Base-by-base conservation (phyloP, 495 filamentous ascomycete genomes). In the Hypoxylon trugodes region DNA sequence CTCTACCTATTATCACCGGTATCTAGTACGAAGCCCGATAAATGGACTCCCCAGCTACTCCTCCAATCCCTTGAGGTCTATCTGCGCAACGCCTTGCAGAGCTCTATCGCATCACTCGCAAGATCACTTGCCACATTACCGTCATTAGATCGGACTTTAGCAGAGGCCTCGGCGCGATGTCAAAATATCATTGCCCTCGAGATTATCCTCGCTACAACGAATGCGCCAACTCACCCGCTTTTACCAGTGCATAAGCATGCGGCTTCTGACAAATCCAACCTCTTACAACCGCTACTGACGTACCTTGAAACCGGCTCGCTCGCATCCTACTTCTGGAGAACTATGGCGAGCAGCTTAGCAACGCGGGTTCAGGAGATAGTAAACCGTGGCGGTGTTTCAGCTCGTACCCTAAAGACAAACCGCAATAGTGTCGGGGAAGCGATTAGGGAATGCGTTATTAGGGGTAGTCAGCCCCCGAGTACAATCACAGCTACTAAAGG, bases 181-280 rank as follows among this genome's bases (percentile, higher is more conserved):
- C 91, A 96, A 75, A 96, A 95, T 58, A 87, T 98, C 19, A 88
- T 94, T 7, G 91, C 91, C 2, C 73, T 98, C 1, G 94, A 98
- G 74, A 80, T 85, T 1, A 85, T 97, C 19, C 83, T 98, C 30
- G 85, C 82, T 51, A 80, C 79, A 9, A 86, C 86, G 2, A 88
- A 85, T 45, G 79, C 85, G 1, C 91, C 90, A 1, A 43, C 74
- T 0, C 89, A 92, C 59, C 87, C 89, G 0, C 76, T 89, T 13
- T 68, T 92, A 16, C 61, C 74, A n/a, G 52, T 74, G n/a, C 68
- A 59, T 9, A 65, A 58, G 28, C 66, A 69, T 26, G 36, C 37
- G 1, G 40, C 43, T 2, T 40, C 56, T 3, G 60, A 71, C 21
- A 68, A 68, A 24, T 62, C 68, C 1, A 92, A 89, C 50, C 85